Base-by-base conservation (phyloP, 108 stramenopile genomes). In the Asterionellopsis glacialis region DNA sequence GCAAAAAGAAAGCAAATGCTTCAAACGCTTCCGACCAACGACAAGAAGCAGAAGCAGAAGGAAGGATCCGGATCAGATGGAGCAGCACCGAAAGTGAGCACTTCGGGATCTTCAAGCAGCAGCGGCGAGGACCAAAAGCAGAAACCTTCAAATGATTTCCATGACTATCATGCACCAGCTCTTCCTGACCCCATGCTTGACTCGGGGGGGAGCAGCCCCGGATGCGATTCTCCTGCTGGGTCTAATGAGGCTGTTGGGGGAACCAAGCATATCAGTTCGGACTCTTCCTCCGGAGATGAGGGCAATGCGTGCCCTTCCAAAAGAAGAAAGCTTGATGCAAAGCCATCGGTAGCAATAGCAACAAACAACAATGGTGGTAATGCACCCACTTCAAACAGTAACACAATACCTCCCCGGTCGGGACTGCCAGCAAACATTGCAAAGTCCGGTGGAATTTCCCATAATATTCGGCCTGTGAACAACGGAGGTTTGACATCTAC, bases 101-200 rank as follows among this genome's bases (percentile, higher is more conserved):
- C 80, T 7, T 81, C 33, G 33, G 33, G 33, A 33, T 33, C 79
- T 18, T 75, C 70, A 12, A 81, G 70, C 63, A 74, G 78, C 59
- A 72, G 65, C 51, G 72, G 66, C 47, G 68, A 72, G 11, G 53
- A 70, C 11, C 27, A 40, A 25, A 33, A 57, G 15, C 59, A 60
- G 21, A 58, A 56, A 15, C 22, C 58, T 18, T 70, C 82, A 12
- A 80, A 77, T 59, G 77, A 78, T 15, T 83, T 76, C 62, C 91
- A 92, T 65, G 91, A 87, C 55, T 92, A 88, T 51, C 65, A 92
- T 45, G 85, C 91, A 5, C 82, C 76, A 42, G 76, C 72, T 9
- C 72, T 91, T 13, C 90, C 79, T 15, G 90, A 88, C 57, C 84
- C 82, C 1, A 72, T 85, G 13, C 55, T 41, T 15, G 81, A 80